Conservation (phyloP, 2,329 filamentous ascomycete genomes). For the Ceratocystiopsis minuta region DNA sequence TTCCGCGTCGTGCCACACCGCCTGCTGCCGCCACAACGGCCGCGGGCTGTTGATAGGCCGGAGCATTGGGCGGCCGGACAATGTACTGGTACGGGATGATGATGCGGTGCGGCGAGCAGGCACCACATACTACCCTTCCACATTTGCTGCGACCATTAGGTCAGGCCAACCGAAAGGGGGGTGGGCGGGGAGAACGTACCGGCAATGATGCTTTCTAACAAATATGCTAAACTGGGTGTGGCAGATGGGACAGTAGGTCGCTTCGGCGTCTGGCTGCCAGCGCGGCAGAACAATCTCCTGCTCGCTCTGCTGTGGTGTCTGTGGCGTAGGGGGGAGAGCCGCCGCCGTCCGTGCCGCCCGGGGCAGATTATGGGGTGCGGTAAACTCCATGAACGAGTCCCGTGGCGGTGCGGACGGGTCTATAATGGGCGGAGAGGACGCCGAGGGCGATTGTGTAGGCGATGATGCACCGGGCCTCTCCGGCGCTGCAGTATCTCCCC, state of each 20-base stretch:
- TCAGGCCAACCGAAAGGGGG: neutral
- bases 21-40: neutral
- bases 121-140: conserved; percentile 74
- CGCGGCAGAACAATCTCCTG: conserved; percentile 42
- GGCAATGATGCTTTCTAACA: conserved; percentile 83
- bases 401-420: no score
- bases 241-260: conserved; percentile 72
- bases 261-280: conserved; percentile 82
- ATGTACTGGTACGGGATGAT: conserved; percentile 90
- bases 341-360: no score
- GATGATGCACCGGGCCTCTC: no score
- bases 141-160: conserved; percentile 48
- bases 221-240: conserved; percentile 62
- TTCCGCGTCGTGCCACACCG: no score
- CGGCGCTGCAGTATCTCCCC: no score
- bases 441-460: no score
- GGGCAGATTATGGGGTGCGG: no score
- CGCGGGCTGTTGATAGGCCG: conserved; percentile 17
- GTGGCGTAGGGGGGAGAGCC: no score
- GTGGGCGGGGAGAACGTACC: conserved; percentile 28
- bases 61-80: conserved; percentile 49
- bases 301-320: neutral
- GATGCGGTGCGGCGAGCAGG: conserved; percentile 85
- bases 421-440: no score
- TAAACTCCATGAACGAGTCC: no score